phyloP scores from a whole-genome alignment of 495 filamentous ascomycete genomes.

The Bathelium albidoporum region DNA sequence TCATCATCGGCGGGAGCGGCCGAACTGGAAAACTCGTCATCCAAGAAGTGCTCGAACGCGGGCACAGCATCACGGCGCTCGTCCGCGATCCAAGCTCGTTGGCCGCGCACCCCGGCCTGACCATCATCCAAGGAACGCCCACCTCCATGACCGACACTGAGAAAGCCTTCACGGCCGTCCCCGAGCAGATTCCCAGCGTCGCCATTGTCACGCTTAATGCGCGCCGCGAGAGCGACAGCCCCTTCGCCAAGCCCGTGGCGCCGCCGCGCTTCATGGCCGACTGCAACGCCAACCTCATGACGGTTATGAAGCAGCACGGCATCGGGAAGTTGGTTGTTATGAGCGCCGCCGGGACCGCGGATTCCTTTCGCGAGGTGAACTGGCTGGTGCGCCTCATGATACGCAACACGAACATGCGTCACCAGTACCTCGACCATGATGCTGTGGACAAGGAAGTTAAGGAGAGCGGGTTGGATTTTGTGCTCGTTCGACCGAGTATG shows the following conservation, averaged over 20 bases:
- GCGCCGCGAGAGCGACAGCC: slow-evolving; percentile 22
- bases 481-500: slow-evolving; percentile 30
- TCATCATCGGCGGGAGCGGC: slow-evolving; percentile 37
- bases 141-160: slow-evolving; percentile 28
- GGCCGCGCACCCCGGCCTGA: slow-evolving; percentile 13
- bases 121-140: slow-evolving; percentile 33
- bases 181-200: slow-evolving; percentile 18
- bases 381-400: slow-evolving; percentile 31
- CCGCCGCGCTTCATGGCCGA: slow-evolving; percentile 27
- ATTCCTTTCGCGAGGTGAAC: slow-evolving; percentile 24
- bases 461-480: slow-evolving; percentile 23
- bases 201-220: slow-evolving; percentile 33
- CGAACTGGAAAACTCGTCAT: slow-evolving; percentile 36
- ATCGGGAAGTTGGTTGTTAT: slow-evolving; percentile 32
- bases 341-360: slow-evolving; percentile 33
- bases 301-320: slow-evolving; percentile 31
- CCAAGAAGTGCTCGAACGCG: slow-evolving; percentile 32
- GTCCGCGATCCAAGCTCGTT: slow-evolving; percentile 25
- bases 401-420: slow-evolving; percentile 23
- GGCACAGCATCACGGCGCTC: slow-evolving; percentile 35
- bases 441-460: slow-evolving; percentile 25
- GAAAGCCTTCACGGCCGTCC: slow-evolving; percentile 24
- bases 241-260: slow-evolving; percentile 16
- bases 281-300: slow-evolving; percentile 22
- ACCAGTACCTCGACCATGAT: slow-evolving; percentile 32